Percentiles rank a stretch among this genome's conserved stretches.
Conservation (phyloP, 768 basidiomycete genomes). For the Mrakia blollopis region DNA sequence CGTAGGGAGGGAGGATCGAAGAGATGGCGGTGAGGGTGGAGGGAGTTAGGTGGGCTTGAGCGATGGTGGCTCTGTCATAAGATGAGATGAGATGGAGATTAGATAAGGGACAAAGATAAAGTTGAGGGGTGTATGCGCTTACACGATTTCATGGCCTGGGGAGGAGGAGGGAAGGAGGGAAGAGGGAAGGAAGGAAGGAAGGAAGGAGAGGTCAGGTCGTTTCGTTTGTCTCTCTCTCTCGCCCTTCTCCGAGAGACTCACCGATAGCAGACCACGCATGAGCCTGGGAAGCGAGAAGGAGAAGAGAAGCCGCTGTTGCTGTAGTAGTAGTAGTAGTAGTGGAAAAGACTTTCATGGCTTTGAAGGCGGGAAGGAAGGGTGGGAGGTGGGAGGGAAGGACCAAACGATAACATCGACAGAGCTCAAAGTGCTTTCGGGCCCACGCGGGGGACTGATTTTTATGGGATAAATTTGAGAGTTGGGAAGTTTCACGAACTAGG, state of each 20-base stretch:
- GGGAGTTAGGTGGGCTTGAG: constrained; percentile 83
- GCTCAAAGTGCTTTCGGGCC: neutral
- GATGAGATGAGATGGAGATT: neutral
- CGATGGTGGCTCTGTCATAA: constrained; percentile 63
- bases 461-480: neutral
- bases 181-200: neutral
- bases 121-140: neutral
- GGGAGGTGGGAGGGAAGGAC: neutral
- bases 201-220: neutral
- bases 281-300: neutral
- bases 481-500: too few species aligned
- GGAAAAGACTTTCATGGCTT: neutral
- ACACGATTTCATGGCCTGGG: constrained; percentile 77
- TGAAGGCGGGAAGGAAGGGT: neutral
- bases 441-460: neutral
- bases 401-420: neutral
- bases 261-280: constrained; percentile 19
- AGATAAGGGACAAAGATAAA: neutral
- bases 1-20: constrained; percentile 57
- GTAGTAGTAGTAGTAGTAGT: constrained; percentile 2
- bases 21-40: constrained; percentile 62
- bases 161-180: too few species aligned
- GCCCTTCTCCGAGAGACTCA: neutral
- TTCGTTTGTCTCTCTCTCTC: neutral
- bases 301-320: neutral